Evolutionary conservation across 2,329 filamentous ascomycete species (phyloP).

Genomic region (Plectosphaerella plurivora): DNA sequence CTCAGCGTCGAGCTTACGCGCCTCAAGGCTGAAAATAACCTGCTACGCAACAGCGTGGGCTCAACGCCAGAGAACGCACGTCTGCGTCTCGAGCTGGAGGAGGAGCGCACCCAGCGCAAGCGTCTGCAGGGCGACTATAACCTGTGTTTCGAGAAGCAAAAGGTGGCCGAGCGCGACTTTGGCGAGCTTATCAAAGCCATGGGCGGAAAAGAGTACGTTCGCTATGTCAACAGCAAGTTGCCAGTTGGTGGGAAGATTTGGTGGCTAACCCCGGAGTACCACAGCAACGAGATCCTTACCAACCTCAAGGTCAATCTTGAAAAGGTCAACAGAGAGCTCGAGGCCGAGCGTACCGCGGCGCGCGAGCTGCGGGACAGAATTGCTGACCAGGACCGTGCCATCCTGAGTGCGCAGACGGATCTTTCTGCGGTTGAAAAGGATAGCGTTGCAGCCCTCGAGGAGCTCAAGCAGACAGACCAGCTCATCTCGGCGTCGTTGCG

Average conservation of each 20-base stretch:
- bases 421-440: conserved; percentile 51
- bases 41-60: conserved; percentile 50
- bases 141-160: conserved; percentile 54
- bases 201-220: conserved; percentile 9
- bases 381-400: conserved; percentile 50
- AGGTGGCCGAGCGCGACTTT: conserved; percentile 36
- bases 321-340: conserved; percentile 33
- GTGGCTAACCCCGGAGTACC: conserved; percentile 40
- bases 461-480: conserved; percentile 55
- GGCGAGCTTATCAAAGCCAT: conserved; percentile 51
- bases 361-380: conserved; percentile 40
- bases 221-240: conserved; percentile 7
- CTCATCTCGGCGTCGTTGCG: conserved; percentile 55
- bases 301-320: conserved; percentile 47
- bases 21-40: conserved; percentile 56
- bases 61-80: conserved; percentile 49
- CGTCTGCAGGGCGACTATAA: conserved; percentile 50
- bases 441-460: conserved; percentile 49
- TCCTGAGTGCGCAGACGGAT: conserved; percentile 47
- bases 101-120: conserved; percentile 44
- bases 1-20: conserved; percentile 51
- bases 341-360: conserved; percentile 25
- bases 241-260: conserved; percentile 14
- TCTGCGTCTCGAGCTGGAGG: conserved; percentile 52
- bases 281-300: conserved; percentile 49